These are phyloP conservation scores for Sugiyamaella castrensis DNA, from an alignment of 1,139 yeast genomes.

Conservation along the genomic window DNA sequence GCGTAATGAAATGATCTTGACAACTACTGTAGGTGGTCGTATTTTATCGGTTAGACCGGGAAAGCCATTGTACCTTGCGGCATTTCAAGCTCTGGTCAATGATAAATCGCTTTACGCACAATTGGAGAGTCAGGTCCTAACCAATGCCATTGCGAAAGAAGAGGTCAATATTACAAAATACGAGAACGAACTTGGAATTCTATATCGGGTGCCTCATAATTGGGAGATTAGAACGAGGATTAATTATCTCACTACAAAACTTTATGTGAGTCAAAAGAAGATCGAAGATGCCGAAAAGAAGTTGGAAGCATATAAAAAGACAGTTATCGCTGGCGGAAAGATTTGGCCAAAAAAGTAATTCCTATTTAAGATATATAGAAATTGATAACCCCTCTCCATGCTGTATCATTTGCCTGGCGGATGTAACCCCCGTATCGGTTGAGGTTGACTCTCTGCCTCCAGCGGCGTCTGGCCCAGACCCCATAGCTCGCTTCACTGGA, in stretches of 20 bases:
- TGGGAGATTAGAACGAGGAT: conserved; percentile 57
- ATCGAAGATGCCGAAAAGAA: conserved; percentile 46
- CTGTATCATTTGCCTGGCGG: no score
- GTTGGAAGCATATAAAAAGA: conserved; percentile 25
- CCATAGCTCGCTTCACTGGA: no score
- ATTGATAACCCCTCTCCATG: conserved; percentile 1
- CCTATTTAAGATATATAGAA: not conserved
- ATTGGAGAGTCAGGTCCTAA: conserved; percentile 62
- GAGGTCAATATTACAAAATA: conserved; percentile 58
- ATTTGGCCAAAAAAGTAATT: not conserved
- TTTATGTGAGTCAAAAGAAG: conserved; percentile 43
- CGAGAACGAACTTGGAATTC: conserved; percentile 68
- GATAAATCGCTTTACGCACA: conserved; percentile 58
- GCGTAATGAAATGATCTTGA: conserved; percentile 68
- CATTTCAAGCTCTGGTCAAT: conserved; percentile 62
- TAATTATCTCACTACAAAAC: conserved; percentile 62
- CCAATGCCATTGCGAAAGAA: conserved; percentile 56
- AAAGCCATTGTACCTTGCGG: conserved; percentile 79
- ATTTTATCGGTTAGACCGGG: conserved; percentile 67
- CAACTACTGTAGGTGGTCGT: conserved; percentile 72
- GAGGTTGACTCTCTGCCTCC: no score
- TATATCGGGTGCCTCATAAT: conserved; percentile 49
- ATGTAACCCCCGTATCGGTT: no score
- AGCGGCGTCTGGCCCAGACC: no score
- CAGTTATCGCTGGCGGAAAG: conserved; percentile 13